Conservation (phyloP, 2,329 filamentous ascomycete genomes). For the Neocucurbitaria cava region DNA sequence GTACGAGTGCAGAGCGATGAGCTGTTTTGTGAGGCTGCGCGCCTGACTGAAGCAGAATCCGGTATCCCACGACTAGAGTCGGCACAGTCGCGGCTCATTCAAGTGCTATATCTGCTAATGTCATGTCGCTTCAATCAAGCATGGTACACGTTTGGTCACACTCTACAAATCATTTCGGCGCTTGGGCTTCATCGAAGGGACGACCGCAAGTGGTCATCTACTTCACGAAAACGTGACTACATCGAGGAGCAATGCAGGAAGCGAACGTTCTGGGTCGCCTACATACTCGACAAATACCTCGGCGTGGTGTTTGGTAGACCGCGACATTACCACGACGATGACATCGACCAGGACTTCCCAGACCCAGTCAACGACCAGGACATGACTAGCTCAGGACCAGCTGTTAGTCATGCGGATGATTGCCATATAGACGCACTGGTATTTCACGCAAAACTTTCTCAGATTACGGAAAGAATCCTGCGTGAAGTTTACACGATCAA, state of each 20-base stretch:
- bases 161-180: conserved; percentile 58
- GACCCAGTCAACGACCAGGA: conserved; percentile 64
- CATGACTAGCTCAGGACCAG: conserved; percentile 55
- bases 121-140: conserved; percentile 66
- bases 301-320: conserved; percentile 67
- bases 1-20: conserved; percentile 44
- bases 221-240: conserved; percentile 44
- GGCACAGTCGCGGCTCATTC: conserved; percentile 62
- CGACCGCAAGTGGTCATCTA: conserved; percentile 33
- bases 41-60: conserved; percentile 54
- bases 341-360: conserved; percentile 68
- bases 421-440: conserved; percentile 60
- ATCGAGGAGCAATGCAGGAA: conserved; percentile 61
- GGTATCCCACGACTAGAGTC: conserved; percentile 62
- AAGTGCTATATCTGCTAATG: conserved; percentile 64
- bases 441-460: conserved; percentile 53
- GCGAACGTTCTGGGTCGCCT: conserved; percentile 68
- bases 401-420: conserved; percentile 42
- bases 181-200: conserved; percentile 52
- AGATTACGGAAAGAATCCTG: conserved; percentile 40
- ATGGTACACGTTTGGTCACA: conserved; percentile 66
- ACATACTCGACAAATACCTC: conserved; percentile 67
- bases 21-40: conserved; percentile 50
- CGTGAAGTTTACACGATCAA: conserved; percentile 44
- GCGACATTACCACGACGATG: conserved; percentile 65